Evolutionary conservation across 306 rosid species (phyloP), one percentile per base, ranked within the genome.

Genomic region (Sechiopsis laciniata): DNA sequence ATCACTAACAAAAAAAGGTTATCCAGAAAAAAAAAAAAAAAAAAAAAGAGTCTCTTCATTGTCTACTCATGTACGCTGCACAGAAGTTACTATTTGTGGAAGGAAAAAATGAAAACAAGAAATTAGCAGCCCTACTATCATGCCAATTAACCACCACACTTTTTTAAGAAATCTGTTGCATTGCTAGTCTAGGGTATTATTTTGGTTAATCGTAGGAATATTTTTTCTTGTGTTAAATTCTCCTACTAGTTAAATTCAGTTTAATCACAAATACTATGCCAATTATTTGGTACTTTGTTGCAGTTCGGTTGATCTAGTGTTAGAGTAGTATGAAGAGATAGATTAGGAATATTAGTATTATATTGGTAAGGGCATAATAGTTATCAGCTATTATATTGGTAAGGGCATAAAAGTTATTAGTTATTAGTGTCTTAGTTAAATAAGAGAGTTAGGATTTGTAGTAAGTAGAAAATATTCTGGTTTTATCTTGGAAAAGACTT

Each of bases 1-100:
- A 59, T 59, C 65, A 59, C 65, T 24, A 58, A 21, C 64, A 58
- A 21, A 58, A 58, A 58, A 51, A 51, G n/a, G 55, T 55, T n/a
- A 20, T 17, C 59, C 59, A 17, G 11, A 26, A 26, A 37, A 5
- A 37, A 37, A 4, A 37, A 55, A 55, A 54, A 7, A n/a, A 37
- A 37, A 4, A 37, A 55, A 55, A 54, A 7, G 7, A 7, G 22
- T 55, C 8, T 51, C n/a, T n/a, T 8, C 22, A 17, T 19, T 55
- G 11, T 17, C 59, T n/a, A 55, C 59, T 55, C 10, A 20, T 58
- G 63, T 21, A 58, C 6, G 63, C 1, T 58, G 63, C 63, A 20
- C 15, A 20, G 14, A 60, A 60, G 17, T 60, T 42, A 60, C 40
- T 60, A 45, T 29, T 56, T 20, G 26, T 19, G 14, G 46, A 61